Evolutionary conservation across 2,329 filamentous ascomycete species (phyloP).

Genomic region (Fusarium sp.): DNA sequence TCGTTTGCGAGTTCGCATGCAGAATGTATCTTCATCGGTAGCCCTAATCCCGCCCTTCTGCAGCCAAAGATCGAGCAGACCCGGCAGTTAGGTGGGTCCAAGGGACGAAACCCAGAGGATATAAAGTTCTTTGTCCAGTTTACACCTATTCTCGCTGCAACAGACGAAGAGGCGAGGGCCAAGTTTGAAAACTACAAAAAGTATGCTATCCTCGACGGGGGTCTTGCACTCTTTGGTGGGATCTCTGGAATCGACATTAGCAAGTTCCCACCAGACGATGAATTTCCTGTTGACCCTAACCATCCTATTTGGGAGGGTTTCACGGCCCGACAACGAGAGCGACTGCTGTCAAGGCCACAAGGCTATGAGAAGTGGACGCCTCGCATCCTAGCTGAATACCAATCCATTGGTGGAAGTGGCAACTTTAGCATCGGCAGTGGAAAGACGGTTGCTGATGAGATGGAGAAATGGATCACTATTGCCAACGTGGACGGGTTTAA

Average conservation of each 20-base stretch:
- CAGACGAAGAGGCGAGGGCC: too few relatives aligned
- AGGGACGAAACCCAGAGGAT: too few relatives aligned
- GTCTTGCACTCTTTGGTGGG: constrained; percentile 61
- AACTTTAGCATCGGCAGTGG: constrained; percentile 22
- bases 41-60: too few relatives aligned
- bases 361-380: constrained; percentile 58
- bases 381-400: constrained; percentile 67
- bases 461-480: constrained; percentile 33
- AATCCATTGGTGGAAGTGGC: constrained; percentile 61
- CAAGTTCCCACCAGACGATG: constrained; percentile 57
- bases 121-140: too few relatives aligned
- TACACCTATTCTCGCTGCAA: too few relatives aligned
- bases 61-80: too few relatives aligned
- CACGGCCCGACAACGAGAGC: constrained; percentile 24
- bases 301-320: constrained; percentile 45
- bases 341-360: too few relatives aligned
- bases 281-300: constrained; percentile 55
- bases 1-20: too few relatives aligned
- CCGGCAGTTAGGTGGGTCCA: too few relatives aligned
- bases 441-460: constrained; percentile 30
- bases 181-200: too few relatives aligned
- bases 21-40: too few relatives aligned
- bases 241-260: constrained; percentile 62
- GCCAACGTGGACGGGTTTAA: constrained; percentile 36
- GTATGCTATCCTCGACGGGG: constrained; percentile 50